These are phyloP conservation scores for Phyllachora maydis DNA, from an alignment of 2,329 filamentous ascomycete genomes.

Conservation along the genomic window DNA sequence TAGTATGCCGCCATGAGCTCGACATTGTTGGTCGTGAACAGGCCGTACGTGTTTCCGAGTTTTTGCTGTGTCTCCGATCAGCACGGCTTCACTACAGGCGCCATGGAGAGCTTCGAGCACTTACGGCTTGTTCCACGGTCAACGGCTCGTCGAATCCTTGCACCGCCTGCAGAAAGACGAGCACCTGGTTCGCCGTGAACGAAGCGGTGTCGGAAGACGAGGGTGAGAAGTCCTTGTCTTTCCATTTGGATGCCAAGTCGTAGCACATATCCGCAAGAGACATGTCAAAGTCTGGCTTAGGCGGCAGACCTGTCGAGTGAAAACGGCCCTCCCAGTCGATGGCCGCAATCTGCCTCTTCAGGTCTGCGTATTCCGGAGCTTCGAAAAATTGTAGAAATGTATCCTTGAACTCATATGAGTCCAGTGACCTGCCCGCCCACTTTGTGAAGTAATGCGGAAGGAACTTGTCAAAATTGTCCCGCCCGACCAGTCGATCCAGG, in stretches of 20 bases:
- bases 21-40: slow-evolving; percentile 59
- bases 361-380: slow-evolving; percentile 36
- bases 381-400: slow-evolving; percentile 75
- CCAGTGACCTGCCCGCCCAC: slow-evolving; percentile 70
- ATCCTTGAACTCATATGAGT: slow-evolving; percentile 85
- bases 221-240: slow-evolving; percentile 44
- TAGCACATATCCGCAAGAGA: slow-evolving; percentile 74
- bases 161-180: slow-evolving; percentile 74
- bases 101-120: no score
- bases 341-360: slow-evolving; percentile 41
- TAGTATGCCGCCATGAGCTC: slow-evolving; percentile 72
- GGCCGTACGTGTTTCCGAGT: slow-evolving; percentile 57
- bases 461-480: slow-evolving; percentile 81
- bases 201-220: slow-evolving; percentile 43
- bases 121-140: slow-evolving; percentile 36
- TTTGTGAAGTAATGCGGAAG: slow-evolving; percentile 86
- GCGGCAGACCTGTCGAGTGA: slow-evolving; percentile 71
- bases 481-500: slow-evolving; percentile 68
- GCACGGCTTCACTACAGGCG: neutral
- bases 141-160: slow-evolving; percentile 47
- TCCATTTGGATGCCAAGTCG: slow-evolving; percentile 63
- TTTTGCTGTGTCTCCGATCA: slow-evolving; percentile 15
- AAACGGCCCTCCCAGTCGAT: slow-evolving; percentile 87
- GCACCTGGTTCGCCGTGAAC: slow-evolving; percentile 71
- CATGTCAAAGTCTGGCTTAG: slow-evolving; percentile 82